phyloP scores from a whole-genome alignment of 1,139 yeast species.

The Zygosaccharomyces sapae region DNA sequence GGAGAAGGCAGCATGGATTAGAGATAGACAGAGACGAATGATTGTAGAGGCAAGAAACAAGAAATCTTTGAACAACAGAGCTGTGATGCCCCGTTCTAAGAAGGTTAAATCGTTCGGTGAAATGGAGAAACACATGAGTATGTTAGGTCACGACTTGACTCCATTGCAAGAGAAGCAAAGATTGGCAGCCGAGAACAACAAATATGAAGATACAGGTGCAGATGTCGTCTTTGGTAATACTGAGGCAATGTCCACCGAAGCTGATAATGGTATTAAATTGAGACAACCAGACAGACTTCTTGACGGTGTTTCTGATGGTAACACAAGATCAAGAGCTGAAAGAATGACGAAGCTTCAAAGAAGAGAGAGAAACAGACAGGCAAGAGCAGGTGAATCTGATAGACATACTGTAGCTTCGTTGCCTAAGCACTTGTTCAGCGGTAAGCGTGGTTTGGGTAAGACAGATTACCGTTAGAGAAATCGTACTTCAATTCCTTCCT shows the following conservation, averaged over 20 bases:
- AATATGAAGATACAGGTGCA: constrained; percentile 58
- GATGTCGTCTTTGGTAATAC: constrained; percentile 59
- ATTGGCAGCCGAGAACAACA: constrained; percentile 40
- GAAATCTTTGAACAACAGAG: constrained; percentile 81
- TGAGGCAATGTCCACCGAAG: constrained; percentile 28
- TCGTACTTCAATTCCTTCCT: not conserved
- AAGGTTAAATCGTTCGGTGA: constrained; percentile 69
- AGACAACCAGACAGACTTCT: constrained; percentile 76
- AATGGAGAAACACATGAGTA: constrained; percentile 85
- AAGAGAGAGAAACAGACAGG: constrained; percentile 87
- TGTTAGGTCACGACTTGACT: constrained; percentile 81
- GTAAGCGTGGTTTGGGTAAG: constrained; percentile 93
- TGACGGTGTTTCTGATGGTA: constrained; percentile 82
- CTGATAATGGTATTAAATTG: constrained; percentile 40
- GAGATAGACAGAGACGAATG: constrained; percentile 92
- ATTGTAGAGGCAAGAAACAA: constrained; percentile 81
- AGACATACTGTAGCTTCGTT: constrained; percentile 79
- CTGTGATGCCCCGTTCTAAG: constrained; percentile 90
- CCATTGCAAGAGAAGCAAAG: constrained; percentile 51
- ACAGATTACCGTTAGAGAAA: constrained; percentile 51
- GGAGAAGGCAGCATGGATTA: constrained; percentile 91
- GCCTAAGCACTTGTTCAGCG: constrained; percentile 93
- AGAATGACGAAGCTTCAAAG: constrained; percentile 84
- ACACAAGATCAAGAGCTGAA: constrained; percentile 77
- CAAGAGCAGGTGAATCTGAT: constrained; percentile 95